Evolutionary conservation across 352 stramenopile species (phyloP).

Genomic region (Phytophthora litchii): DNA sequence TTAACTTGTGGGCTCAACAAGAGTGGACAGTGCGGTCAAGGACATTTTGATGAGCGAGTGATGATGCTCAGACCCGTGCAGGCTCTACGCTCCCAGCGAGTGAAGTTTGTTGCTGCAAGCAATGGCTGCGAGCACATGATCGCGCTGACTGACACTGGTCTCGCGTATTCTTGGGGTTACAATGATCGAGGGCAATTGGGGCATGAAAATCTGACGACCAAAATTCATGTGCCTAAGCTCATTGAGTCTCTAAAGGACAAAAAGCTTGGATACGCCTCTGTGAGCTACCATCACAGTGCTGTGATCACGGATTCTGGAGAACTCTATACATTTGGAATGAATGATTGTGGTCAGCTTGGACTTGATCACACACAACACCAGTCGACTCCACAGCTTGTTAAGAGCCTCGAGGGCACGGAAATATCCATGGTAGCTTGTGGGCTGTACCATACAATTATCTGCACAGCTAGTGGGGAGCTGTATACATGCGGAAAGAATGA

Average conservation of each 20-base stretch:
- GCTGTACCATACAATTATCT: conserved; percentile 87
- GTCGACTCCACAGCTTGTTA: conserved; percentile 76
- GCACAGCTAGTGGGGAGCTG: conserved; percentile 66
- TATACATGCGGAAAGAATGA: conserved; percentile 90
- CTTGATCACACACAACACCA: conserved; percentile 84
- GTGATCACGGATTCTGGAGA: conserved; percentile 76
- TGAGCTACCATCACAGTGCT: conserved; percentile 89
- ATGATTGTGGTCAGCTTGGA: conserved; percentile 87
- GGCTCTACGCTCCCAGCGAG: conserved; percentile 72
- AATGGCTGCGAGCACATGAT: conserved; percentile 92
- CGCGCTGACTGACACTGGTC: conserved; percentile 75
- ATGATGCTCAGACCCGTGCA: conserved; percentile 84
- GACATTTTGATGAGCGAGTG: conserved; percentile 87
- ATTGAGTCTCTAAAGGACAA: conserved; percentile 88
- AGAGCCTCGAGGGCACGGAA: conserved; percentile 70
- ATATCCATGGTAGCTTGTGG: conserved; percentile 82
- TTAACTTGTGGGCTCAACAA: conserved; percentile 89
- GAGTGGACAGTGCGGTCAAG: conserved; percentile 87
- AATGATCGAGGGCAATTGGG: conserved; percentile 88
- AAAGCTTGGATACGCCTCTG: conserved; percentile 76
- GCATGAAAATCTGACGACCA: conserved; percentile 85
- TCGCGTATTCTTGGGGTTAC: conserved; percentile 89
- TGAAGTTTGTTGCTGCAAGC: conserved; percentile 85
- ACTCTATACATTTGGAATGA: conserved; percentile 90
- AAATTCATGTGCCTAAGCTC: conserved; percentile 84